A percentile compares a stretch with the other conserved stretches of the same genome.
phyloP scores from a whole-genome alignment of 2,329 filamentous ascomycete genomes.

The Colletotrichum tanaceti region DNA sequence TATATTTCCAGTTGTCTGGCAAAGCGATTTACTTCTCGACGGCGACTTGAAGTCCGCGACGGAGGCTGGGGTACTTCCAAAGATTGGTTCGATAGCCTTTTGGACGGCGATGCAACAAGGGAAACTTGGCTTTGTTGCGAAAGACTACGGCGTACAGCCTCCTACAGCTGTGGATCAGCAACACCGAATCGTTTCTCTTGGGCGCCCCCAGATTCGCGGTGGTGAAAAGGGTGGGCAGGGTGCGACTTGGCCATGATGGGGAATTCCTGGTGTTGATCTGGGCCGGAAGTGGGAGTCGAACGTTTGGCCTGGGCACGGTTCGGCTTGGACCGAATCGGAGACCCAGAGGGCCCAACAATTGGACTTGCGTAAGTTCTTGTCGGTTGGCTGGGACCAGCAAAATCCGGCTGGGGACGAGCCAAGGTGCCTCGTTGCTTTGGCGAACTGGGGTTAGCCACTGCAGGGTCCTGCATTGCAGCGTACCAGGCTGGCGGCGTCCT shows the following conservation, averaged over 20 bases:
- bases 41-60: constrained; percentile 59
- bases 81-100: constrained; percentile 6
- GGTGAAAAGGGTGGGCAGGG: background rate
- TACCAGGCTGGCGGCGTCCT: constrained; percentile 24
- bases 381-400: background rate
- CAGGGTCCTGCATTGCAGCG: constrained; percentile 11
- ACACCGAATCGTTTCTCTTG: constrained; percentile 37
- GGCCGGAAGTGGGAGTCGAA: background rate
- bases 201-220: constrained; percentile 3
- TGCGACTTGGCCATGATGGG: constrained; percentile 6
- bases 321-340: constrained; percentile 8
- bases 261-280: background rate
- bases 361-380: background rate
- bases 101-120: constrained; percentile 32
- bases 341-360: constrained; percentile 21
- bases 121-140: constrained; percentile 41
- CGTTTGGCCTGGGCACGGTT: background rate
- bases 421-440: background rate
- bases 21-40: constrained; percentile 53
- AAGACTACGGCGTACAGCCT: constrained; percentile 40
- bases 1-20: constrained; percentile 38
- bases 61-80: constrained; percentile 21
- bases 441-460: background rate
- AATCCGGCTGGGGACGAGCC: background rate
- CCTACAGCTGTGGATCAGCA: constrained; percentile 39